These are phyloP conservation scores for Pseudogymnoascus sp. DNA, from an alignment of 2,329 filamentous ascomycete genomes.

Conservation along the genomic window DNA sequence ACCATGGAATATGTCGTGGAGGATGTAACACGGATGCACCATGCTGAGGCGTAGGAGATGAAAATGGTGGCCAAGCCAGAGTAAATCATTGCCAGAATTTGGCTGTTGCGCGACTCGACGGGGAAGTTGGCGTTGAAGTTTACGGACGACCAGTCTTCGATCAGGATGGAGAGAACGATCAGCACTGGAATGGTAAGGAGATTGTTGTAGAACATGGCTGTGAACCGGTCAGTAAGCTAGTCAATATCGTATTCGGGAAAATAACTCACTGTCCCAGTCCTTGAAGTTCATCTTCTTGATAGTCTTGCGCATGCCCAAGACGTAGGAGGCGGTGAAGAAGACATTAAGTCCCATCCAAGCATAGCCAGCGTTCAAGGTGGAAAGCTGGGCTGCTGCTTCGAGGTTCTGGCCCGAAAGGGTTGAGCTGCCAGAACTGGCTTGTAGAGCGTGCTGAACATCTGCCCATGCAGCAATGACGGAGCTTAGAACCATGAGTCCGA, in stretches of 20 bases:
- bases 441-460: slow-evolving; percentile 80
- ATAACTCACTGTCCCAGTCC: slow-evolving; percentile 89
- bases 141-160: slow-evolving; percentile 83
- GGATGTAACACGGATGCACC: slow-evolving; percentile 95
- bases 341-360: slow-evolving; percentile 98
- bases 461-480: slow-evolving; percentile 95
- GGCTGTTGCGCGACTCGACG: slow-evolving; percentile 63
- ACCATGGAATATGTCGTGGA: slow-evolving; percentile 99
- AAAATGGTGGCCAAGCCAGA: slow-evolving; percentile 90
- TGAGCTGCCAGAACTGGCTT: slow-evolving; percentile 46
- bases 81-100: slow-evolving; percentile 85
- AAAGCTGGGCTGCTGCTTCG: slow-evolving; percentile 66
- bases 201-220: slow-evolving; percentile 99
- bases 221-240: slow-evolving; percentile 26
- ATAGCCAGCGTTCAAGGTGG: slow-evolving; percentile 88
- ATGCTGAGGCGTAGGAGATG: slow-evolving; percentile 99
- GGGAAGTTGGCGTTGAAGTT: slow-evolving; percentile 91
- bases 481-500: slow-evolving; percentile 92
- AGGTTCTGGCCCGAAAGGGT: slow-evolving; percentile 23
- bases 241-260: neutral
- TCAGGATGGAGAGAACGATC: slow-evolving; percentile 67
- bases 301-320: slow-evolving; percentile 91
- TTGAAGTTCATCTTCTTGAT: slow-evolving; percentile 99
- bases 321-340: slow-evolving; percentile 82
- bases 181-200: slow-evolving; percentile 91